Evolutionary conservation across 169 alveolate species (phyloP).

Genomic region (Eimeria praecox): DNA sequence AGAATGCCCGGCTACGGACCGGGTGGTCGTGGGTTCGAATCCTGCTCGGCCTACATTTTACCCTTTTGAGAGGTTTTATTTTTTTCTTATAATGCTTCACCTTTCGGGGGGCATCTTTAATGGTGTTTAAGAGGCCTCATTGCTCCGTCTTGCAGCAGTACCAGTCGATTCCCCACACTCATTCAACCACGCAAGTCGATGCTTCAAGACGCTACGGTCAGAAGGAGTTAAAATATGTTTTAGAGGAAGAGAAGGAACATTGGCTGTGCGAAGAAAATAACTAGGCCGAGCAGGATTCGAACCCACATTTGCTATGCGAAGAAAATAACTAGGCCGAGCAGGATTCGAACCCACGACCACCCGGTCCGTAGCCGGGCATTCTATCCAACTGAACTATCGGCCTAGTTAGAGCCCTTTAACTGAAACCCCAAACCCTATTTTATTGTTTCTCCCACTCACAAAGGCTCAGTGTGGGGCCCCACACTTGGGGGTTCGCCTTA

Average conservation of each 20-base stretch:
- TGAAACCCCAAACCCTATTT: not conserved
- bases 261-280: too few species aligned
- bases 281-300: not conserved
- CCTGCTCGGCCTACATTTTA: too few species aligned
- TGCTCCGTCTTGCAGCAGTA: too few species aligned
- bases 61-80: not conserved
- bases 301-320: not conserved
- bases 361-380: conserved; percentile 92
- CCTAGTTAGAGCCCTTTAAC: conserved; percentile 41
- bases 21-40: too few species aligned
- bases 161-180: too few species aligned
- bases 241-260: too few species aligned
- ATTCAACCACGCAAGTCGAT: too few species aligned
- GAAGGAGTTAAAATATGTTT: not conserved
- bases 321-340: conserved; percentile 89
- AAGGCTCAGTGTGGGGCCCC: not conserved
- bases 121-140: too few species aligned
- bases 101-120: too few species aligned
- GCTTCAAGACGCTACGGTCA: too few species aligned
- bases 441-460: not conserved
- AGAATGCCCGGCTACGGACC: too few species aligned
- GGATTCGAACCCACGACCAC: conserved; percentile 93
- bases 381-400: conserved; percentile 92
- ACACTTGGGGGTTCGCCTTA: not conserved
- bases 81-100: too few species aligned